A percentile compares a stretch with the other conserved stretches of the same genome.
These are phyloP conservation scores for Zarea fungicola DNA, from an alignment of 2,329 filamentous ascomycete species.

Conservation along the genomic window DNA sequence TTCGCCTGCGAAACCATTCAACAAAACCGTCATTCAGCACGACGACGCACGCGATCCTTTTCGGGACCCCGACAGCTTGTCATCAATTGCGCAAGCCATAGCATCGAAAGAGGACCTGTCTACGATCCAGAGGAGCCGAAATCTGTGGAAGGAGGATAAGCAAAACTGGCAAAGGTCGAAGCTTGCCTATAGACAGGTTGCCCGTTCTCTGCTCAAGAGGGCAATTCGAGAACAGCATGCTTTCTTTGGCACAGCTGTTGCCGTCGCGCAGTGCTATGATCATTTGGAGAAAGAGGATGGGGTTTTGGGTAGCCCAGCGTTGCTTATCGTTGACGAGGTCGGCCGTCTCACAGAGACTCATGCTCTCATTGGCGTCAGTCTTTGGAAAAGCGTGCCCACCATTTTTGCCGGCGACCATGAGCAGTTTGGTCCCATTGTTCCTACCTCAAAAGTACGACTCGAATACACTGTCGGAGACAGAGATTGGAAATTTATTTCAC, in stretches of 20 bases:
- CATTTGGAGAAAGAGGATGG: neutral
- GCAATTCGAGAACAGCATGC: neutral
- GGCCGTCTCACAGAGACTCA: constrained; percentile 1
- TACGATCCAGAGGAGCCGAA: neutral
- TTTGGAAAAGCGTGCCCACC: neutral
- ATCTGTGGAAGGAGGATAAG: neutral
- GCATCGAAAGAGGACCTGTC: neutral
- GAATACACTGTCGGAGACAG: neutral
- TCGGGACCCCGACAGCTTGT: neutral
- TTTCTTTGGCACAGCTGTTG: neutral
- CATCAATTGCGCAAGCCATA: neutral
- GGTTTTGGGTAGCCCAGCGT: neutral
- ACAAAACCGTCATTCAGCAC: neutral
- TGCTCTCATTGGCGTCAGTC: neutral
- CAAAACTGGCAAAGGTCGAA: neutral
- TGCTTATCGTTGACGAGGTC: neutral
- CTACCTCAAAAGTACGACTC: neutral
- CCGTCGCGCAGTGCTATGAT: constrained; percentile 1
- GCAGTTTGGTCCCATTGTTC: neutral
- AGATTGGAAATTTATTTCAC: neutral
- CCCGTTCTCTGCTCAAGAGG: neutral
- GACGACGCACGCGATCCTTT: neutral
- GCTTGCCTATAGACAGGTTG: neutral
- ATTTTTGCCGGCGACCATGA: neutral
- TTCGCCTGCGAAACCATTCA: neutral